Base-by-base conservation (phyloP, 78 protist species). In the Cyanophora paradoxa region DNA sequence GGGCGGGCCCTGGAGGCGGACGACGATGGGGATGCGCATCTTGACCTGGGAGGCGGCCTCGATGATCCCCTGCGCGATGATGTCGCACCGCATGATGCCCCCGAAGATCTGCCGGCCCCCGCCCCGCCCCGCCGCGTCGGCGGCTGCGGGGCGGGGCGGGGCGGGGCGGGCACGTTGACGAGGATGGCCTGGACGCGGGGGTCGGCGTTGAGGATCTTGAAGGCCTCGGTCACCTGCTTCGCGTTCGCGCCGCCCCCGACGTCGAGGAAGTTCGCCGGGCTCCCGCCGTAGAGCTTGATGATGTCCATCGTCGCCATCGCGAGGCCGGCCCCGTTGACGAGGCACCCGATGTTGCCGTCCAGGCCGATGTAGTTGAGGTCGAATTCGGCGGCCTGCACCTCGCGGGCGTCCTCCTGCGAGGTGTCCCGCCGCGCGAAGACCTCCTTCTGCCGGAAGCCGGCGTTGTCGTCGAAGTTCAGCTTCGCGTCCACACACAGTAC, bases 231-330 rank as follows among this genome's bases (percentile, higher is more conserved):
- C 31, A 96, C 94, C 52, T 87, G 90, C 41, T 80, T 54, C 34
- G 22, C 90, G n/a, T 84, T 78, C 46, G 95, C 98, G 34, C 94
- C 93, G 36, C 98, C 99, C 31, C 98, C 97, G 34, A 95, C 92
- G 76, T 96, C 99, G 20, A 96, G 74, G 79, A 96, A 96, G 95
- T 96, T 96, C 56, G 99, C 99, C 13, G 99, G 99, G 40, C 16
- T 7, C 42, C 97, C 98, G 28, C 99, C 98, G 62, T 82, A 30
- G 22, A 81, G 82, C 70, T 81, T 75, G 75, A 93, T 89, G 83
- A 90, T 86, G 87, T 96, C 99, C 98, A 96, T 93, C 52, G 98
- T 94, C 46, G 99, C 99, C 99, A 96, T 96, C 34, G 99, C 99
- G 36, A 96, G 90, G 22, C 99, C 99, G 17, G 99, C 99, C 37